phyloP scores from a whole-genome alignment of 2,329 filamentous ascomycete genomes.

The Paecilomyces sp. region DNA sequence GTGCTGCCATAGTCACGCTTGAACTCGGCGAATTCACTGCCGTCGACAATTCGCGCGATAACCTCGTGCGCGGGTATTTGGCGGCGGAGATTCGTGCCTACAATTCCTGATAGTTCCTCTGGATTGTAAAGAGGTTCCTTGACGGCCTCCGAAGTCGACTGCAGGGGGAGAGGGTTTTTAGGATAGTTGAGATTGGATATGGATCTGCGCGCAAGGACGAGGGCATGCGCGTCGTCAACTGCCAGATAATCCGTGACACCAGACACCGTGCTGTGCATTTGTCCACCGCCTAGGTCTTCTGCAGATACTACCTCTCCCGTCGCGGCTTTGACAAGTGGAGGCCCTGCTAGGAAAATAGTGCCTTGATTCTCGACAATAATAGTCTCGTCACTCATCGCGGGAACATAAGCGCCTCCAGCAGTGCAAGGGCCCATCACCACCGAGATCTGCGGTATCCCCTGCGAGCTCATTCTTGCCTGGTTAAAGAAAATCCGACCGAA shows the following conservation, averaged over 20 bases:
- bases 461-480: constrained; percentile 84
- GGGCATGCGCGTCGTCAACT: constrained; percentile 85
- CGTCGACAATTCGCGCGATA: constrained; percentile 88
- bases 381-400: constrained; percentile 93
- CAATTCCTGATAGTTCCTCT: constrained; percentile 77
- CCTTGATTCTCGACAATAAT: constrained; percentile 95
- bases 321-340: constrained; percentile 89
- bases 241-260: constrained; percentile 94
- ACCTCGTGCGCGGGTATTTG: constrained; percentile 83
- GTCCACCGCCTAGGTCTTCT: constrained; percentile 84
- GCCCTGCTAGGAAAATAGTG: constrained; percentile 95
- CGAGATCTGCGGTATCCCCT: constrained; percentile 85
- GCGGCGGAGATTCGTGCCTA: constrained; percentile 79
- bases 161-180: constrained; percentile 30
- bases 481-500: constrained; percentile 98
- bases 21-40: constrained; percentile 85
- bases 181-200: constrained; percentile 90
- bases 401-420: constrained; percentile 90
- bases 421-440: constrained; percentile 98
- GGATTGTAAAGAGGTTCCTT: constrained; percentile 74
- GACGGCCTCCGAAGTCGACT: constrained; percentile 33
- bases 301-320: constrained; percentile 88
- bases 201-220: constrained; percentile 75
- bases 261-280: constrained; percentile 81
- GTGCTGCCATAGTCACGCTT: constrained; percentile 86